phyloP scores from a whole-genome alignment of 2,329 filamentous ascomycete genomes.

The Ophiobolus disseminans region DNA sequence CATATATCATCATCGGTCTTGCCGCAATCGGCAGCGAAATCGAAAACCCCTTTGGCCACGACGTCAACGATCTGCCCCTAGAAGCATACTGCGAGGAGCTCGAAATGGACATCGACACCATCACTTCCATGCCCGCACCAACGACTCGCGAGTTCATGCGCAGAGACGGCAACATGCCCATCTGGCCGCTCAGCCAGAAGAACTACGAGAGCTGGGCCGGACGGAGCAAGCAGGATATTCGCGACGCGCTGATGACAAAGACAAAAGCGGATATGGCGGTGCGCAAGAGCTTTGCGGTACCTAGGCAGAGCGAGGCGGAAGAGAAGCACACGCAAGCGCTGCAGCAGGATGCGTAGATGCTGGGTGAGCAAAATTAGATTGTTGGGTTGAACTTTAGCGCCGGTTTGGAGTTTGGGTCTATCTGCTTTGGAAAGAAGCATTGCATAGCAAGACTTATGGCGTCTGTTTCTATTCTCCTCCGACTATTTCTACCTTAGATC shows the following conservation, averaged over 20 bases:
- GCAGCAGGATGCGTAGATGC: slow-evolving; percentile 16
- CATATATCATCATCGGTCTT: slow-evolving; percentile 85
- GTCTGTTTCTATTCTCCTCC: no score
- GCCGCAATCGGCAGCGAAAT: slow-evolving; percentile 79
- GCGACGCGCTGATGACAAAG: slow-evolving; percentile 54
- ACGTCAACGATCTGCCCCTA: slow-evolving; percentile 73
- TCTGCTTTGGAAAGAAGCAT: no score
- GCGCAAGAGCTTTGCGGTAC: slow-evolving; percentile 36
- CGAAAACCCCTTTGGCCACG: slow-evolving; percentile 83
- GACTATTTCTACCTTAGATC: no score
- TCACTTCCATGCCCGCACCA: slow-evolving; percentile 66
- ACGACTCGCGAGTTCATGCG: slow-evolving; percentile 60
- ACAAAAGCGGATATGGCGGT: slow-evolving; percentile 46
- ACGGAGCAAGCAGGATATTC: slow-evolving; percentile 50
- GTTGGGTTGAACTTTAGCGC: not conserved
- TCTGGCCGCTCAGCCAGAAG: slow-evolving; percentile 62
- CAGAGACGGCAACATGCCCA: slow-evolving; percentile 58
- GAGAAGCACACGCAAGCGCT: slow-evolving; percentile 27
- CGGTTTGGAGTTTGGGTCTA: not conserved
- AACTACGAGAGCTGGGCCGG: slow-evolving; percentile 49
- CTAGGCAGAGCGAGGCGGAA: slow-evolving; percentile 26
- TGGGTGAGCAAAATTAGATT: not conserved
- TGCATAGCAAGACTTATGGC: no score
- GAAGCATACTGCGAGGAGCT: slow-evolving; percentile 80
- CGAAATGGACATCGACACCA: slow-evolving; percentile 74